A percentile compares a stretch with the other conserved stretches of the same genome.
phyloP scores from a whole-genome alignment of 2,329 filamentous ascomycete species.

The Thelonectria rubi region DNA sequence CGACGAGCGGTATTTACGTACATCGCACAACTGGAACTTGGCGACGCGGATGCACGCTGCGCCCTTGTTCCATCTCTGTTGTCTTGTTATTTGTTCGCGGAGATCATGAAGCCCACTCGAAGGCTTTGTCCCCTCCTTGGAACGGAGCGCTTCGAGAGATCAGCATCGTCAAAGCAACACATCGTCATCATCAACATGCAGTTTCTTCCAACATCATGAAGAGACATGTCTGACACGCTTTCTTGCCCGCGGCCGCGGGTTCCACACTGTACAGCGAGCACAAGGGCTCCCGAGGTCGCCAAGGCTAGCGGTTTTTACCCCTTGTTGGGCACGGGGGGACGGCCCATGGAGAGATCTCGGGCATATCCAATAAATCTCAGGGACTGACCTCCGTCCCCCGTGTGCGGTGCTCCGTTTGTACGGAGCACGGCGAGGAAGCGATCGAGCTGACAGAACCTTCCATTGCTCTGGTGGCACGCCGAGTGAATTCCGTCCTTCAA shows the following conservation, averaged over 20 bases:
- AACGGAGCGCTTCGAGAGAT: constrained; percentile 5
- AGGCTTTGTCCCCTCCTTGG: background rate
- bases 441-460: background rate
- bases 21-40: constrained; percentile 15
- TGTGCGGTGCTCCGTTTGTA: background rate
- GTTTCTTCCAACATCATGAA: background rate
- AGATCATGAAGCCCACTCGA: constrained; percentile 8
- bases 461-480: constrained; percentile 4
- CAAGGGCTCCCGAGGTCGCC: constrained; percentile 32
- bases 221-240: background rate
- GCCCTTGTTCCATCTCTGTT: background rate
- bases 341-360: constrained; percentile 36
- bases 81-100: constrained; percentile 4
- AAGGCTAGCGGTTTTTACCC: constrained; percentile 33
- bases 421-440: background rate
- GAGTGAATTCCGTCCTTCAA: constrained; percentile 4
- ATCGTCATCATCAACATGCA: background rate
- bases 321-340: constrained; percentile 25
- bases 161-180: constrained; percentile 8
- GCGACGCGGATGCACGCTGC: background rate
- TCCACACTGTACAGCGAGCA: constrained; percentile 27
- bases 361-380: constrained; percentile 32
- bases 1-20: constrained; percentile 24
- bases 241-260: constrained; percentile 21
- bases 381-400: constrained; percentile 19